These are phyloP conservation scores for Saccharomycopsis hybrid DNA, from an alignment of 1,139 yeast species.

Conservation along the genomic window DNA sequence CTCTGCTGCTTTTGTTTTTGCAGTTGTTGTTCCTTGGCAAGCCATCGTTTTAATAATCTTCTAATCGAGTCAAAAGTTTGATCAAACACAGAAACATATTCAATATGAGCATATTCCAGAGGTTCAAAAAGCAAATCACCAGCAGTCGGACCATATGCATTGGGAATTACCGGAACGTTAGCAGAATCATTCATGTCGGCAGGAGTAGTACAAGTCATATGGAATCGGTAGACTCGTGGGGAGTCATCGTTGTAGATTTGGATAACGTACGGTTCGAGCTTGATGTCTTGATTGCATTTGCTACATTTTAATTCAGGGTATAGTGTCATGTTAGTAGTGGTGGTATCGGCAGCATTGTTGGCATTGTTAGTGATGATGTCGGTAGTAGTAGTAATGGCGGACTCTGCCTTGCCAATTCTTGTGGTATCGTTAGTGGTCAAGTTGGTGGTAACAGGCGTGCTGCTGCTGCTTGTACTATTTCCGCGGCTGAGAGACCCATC, in stretches of 20 bases:
- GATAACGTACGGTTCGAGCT: slow-evolving; percentile 9
- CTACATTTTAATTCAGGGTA: neutral
- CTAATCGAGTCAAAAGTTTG: slow-evolving; percentile 7
- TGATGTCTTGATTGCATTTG: slow-evolving; percentile 8
- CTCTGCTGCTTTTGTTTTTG: too few species aligned
- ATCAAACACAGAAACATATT: slow-evolving; percentile 8
- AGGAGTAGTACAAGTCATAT: slow-evolving; percentile 7
- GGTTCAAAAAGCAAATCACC: too few species aligned
- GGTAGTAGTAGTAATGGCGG: neutral
- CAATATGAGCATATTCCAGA: neutral
- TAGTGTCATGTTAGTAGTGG: neutral
- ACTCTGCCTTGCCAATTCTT: neutral
- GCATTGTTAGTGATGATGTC: neutral
- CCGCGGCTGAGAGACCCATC: too few species aligned
- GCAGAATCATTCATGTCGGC: neutral
- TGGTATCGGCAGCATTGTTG: neutral
- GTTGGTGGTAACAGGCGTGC: neutral
- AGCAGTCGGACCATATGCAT: slow-evolving; percentile 4
- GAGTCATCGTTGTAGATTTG: neutral
- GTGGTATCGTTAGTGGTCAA: neutral
- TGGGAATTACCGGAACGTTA: slow-evolving; percentile 5
- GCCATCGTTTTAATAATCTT: slow-evolving; percentile 9
- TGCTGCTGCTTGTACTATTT: neutral
- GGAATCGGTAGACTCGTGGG: slow-evolving; percentile 2
- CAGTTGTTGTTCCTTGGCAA: too few species aligned